Base-by-base conservation (phyloP, 371 early-diverging fungal genomes). In the Apophysomyces variabilis region DNA sequence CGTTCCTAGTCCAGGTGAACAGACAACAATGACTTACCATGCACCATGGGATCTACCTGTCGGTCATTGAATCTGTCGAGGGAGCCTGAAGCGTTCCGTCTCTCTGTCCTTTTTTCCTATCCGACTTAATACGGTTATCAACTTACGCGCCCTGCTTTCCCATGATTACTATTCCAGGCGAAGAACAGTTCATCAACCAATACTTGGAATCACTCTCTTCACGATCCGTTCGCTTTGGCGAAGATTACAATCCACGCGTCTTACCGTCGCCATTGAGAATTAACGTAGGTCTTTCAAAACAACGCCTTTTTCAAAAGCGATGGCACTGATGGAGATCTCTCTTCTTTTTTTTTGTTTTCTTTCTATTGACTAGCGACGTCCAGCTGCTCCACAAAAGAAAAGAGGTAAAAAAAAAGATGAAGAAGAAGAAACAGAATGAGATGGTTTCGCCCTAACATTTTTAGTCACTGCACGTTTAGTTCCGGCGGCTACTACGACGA, bases 211-310 rank as follows among this genome's bases (percentile, higher is more conserved):
- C 46, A 36, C 71, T 83, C 21, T 83, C 84, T 39, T 58, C 63
- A 1, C 77, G 77, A n/a, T 77, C 81, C 32, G 84, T 83, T 7
- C 71, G 84, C 21, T 83, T 69, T 68, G 80, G 77, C 14, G 38
- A 74, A 45, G 79, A 80, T 62, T 80, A 80, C 47, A 65, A 64
- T 58, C 56, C 78, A n/a, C 78, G 73, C 46, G 43, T 60, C 14
- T 58, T 73, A n/a, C 77, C 73, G 18, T 59, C 66, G 26, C 66
- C 73, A 44, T 60, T 69, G 44, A 70, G 72, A 64, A 68, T 83
- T 35, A 83, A 83, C 75, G 83, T 80, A 72, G 13, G 21, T 60
- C 1, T 26, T 26, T 26, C 3, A 2, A 26, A 3, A 26, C 32
- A 26, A 26, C 32, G 3, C 32, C 32, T 3, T 26, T 26, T 3